A percentile compares a stretch with the other conserved stretches of the same genome.
These are phyloP conservation scores for Naematelia encephala DNA, from an alignment of 768 basidiomycete genomes.

Conservation along the genomic window DNA sequence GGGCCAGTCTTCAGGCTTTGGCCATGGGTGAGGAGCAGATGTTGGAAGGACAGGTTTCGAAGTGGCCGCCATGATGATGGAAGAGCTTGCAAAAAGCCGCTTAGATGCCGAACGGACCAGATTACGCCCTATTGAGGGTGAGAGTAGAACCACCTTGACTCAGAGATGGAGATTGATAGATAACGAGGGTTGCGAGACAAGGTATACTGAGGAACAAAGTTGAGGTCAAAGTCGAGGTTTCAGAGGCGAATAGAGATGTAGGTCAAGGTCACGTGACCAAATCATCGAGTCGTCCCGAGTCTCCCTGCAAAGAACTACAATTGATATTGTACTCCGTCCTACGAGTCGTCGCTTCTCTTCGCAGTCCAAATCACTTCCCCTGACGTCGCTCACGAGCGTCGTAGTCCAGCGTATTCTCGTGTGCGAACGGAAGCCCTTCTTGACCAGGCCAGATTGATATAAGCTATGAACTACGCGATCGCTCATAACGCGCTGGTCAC, in stretches of 20 bases:
- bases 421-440: not conserved
- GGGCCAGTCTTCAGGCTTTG: slow-evolving; percentile 60
- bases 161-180: not conserved
- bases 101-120: not conserved
- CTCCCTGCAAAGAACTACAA: too few species aligned
- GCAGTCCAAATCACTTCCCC: too few species aligned
- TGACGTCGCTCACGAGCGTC: too few species aligned
- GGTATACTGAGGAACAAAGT: not conserved
- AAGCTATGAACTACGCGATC: not conserved
- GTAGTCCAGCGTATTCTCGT: too few species aligned
- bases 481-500: not conserved
- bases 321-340: too few species aligned
- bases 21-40: slow-evolving; percentile 44
- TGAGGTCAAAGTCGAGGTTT: not conserved
- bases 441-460: not conserved
- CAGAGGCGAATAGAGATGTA: too few species aligned
- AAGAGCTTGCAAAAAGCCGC: not conserved
- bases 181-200: not conserved
- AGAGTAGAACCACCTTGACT: not conserved
- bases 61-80: slow-evolving; percentile 26
- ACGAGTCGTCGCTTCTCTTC: too few species aligned
- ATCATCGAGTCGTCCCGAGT: not conserved
- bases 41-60: slow-evolving; percentile 32
- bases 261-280: not conserved
- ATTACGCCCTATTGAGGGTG: not conserved